phyloP scores from a whole-genome alignment of 2,329 filamentous ascomycete species.

The Cryphonectria radicalis region DNA sequence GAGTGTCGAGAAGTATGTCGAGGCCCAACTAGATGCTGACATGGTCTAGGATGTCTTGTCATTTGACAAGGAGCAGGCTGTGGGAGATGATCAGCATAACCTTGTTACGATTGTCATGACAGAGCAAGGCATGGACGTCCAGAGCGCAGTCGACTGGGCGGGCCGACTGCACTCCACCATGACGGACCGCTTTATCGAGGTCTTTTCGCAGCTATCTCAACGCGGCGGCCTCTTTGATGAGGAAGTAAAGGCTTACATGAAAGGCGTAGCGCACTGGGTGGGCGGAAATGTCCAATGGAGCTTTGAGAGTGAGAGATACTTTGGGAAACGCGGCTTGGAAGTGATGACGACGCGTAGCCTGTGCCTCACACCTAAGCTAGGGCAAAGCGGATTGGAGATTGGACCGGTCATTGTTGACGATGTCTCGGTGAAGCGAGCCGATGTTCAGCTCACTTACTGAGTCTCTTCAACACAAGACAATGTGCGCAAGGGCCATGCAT shows the following conservation, averaged over 20 bases:
- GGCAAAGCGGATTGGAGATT: neutral
- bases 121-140: slow-evolving; percentile 20
- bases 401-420: slow-evolving; percentile 7
- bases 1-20: neutral
- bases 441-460: neutral
- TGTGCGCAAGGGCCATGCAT: too few relatives aligned
- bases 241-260: slow-evolving; percentile 28
- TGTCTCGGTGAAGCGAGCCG: neutral
- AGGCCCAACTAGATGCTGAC: neutral
- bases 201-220: slow-evolving; percentile 26
- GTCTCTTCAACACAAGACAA: too few relatives aligned
- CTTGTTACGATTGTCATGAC: slow-evolving; percentile 37
- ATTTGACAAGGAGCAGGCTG: slow-evolving; percentile 38
- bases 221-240: slow-evolving; percentile 30
- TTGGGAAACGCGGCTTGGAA: neutral
- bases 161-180: slow-evolving; percentile 21
- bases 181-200: slow-evolving; percentile 26
- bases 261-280: slow-evolving; percentile 34
- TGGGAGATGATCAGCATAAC: slow-evolving; percentile 38
- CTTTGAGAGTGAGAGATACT: slow-evolving; percentile 38
- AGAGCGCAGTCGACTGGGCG: slow-evolving; percentile 30
- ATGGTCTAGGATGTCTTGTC: slow-evolving; percentile 35
- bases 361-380: slow-evolving; percentile 1
- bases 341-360: slow-evolving; percentile 9
- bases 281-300: slow-evolving; percentile 35